A percentile compares a stretch with the other conserved stretches of the same genome.
Conservation (phyloP, 768 basidiomycete genomes). For the Naganishia antarctica region DNA sequence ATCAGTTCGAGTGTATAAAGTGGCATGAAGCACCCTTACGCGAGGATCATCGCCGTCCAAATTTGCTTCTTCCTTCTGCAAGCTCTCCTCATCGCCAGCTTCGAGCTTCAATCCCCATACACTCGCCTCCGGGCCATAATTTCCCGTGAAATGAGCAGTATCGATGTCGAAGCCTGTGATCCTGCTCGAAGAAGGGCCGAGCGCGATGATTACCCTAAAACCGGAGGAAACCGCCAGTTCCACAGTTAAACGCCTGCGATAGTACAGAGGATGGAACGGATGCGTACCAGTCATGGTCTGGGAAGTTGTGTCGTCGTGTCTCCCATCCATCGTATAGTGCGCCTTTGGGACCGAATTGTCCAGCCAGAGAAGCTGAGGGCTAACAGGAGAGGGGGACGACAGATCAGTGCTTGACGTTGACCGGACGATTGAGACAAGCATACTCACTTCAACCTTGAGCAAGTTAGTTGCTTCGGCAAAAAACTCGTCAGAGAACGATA, state of each 20-base stretch:
- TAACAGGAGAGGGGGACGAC: too few relatives aligned
- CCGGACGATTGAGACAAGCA: not conserved
- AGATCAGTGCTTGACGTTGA: not conserved
- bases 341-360: slow-evolving; percentile 95
- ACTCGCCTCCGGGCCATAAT: slow-evolving; percentile 64
- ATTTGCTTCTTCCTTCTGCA: slow-evolving; percentile 17
- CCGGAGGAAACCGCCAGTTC: not conserved
- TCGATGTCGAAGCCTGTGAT: slow-evolving; percentile 86
- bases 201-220: slow-evolving; percentile 77
- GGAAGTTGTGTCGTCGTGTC: slow-evolving; percentile 63
- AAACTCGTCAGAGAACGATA: slow-evolving; percentile 87
- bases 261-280: not conserved
- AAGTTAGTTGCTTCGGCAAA: slow-evolving; percentile 83
- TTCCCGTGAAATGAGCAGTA: slow-evolving; percentile 89
- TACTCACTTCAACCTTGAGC: slow-evolving; percentile 69
- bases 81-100: slow-evolving; percentile 13
- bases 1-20: too few relatives aligned
- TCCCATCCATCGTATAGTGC: slow-evolving; percentile 96
- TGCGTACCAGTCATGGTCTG: slow-evolving; percentile 74
- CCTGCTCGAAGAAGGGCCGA: slow-evolving; percentile 66
- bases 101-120: slow-evolving; percentile 57
- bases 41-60: slow-evolving; percentile 23
- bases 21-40: slow-evolving; percentile 9
- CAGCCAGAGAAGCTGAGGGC: slow-evolving; percentile 83
- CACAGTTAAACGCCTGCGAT: not conserved